Evolutionary conservation across 176 grass and related monocot species (phyloP).

Genomic region (Secale cereale): DNA sequence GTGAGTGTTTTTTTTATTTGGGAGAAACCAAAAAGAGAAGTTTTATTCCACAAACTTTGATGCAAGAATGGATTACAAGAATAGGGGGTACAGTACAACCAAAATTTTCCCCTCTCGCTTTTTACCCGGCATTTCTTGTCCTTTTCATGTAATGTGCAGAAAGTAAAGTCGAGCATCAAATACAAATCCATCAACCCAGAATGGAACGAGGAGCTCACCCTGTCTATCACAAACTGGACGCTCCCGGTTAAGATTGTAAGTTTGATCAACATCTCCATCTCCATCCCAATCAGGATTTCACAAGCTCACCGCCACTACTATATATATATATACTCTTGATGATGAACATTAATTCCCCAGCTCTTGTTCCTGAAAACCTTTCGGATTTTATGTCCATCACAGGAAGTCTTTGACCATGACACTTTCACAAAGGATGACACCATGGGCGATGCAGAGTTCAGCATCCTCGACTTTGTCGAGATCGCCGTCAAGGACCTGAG

Average conservation of each 20-base stretch:
- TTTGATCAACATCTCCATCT: not conserved
- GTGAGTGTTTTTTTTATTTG: no score
- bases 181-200: constrained; percentile 48
- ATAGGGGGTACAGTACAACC: no score
- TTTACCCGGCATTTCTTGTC: not conserved
- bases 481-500: constrained; percentile 49
- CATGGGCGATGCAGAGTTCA: constrained; percentile 80
- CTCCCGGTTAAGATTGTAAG: constrained; percentile 57
- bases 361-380: no score
- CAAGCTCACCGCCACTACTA: no score
- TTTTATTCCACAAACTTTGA: no score
- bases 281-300: not conserved
- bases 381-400: not conserved
- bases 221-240: constrained; percentile 56
- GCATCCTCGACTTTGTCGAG: constrained; percentile 64
- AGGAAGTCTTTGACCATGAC: constrained; percentile 84
- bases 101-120: no score
- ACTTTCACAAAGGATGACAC: constrained; percentile 74
- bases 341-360: no score
- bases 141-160: constrained; percentile 29
- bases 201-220: constrained; percentile 74
- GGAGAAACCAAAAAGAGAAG: no score
- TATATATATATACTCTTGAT: no score
- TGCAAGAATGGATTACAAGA: no score
- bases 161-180: constrained; percentile 65